phyloP scores from a whole-genome alignment of 1,284 basidiomycete genomes.

The Microbotryomycetes sp. region DNA sequence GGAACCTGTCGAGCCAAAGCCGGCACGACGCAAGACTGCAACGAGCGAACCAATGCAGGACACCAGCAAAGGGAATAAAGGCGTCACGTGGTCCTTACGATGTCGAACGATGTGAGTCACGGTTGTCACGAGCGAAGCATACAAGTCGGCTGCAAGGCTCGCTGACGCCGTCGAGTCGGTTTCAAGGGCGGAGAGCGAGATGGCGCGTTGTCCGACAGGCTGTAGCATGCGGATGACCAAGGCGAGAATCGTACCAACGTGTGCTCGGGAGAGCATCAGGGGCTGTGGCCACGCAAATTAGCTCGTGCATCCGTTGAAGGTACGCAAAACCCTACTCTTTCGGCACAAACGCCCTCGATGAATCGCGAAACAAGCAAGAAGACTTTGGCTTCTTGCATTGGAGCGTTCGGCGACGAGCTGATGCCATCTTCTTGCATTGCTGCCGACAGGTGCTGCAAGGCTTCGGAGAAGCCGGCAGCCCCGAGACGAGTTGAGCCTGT shows the following conservation, averaged over 20 bases:
- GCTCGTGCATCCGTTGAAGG: not conserved
- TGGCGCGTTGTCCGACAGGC: not conserved
- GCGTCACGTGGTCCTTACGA: slow-evolving; percentile 30
- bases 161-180: not conserved
- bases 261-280: slow-evolving; percentile 29
- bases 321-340: slow-evolving; percentile 12
- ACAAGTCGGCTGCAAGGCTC: slow-evolving; percentile 8
- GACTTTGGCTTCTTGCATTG: not conserved
- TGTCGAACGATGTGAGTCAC: slow-evolving; percentile 30
- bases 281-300: slow-evolving; percentile 5
- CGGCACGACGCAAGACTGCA: slow-evolving; percentile 16
- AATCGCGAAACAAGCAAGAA: slow-evolving; percentile 15
- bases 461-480: slow-evolving; percentile 9
- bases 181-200: not conserved
- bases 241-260: slow-evolving; percentile 22
- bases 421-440: too few relatives aligned
- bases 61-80: slow-evolving; percentile 29
- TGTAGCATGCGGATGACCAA: slow-evolving; percentile 20
- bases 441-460: slow-evolving; percentile 16
- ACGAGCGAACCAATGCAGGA: slow-evolving; percentile 15
- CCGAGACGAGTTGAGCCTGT: slow-evolving; percentile 22
- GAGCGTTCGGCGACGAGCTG: not conserved
- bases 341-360: slow-evolving; percentile 27
- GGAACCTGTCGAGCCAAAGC: slow-evolving; percentile 17
- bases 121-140: slow-evolving; percentile 13